These are phyloP conservation scores for Alternaria solani DNA, from an alignment of 2,329 filamentous ascomycete genomes.

Conservation along the genomic window DNA sequence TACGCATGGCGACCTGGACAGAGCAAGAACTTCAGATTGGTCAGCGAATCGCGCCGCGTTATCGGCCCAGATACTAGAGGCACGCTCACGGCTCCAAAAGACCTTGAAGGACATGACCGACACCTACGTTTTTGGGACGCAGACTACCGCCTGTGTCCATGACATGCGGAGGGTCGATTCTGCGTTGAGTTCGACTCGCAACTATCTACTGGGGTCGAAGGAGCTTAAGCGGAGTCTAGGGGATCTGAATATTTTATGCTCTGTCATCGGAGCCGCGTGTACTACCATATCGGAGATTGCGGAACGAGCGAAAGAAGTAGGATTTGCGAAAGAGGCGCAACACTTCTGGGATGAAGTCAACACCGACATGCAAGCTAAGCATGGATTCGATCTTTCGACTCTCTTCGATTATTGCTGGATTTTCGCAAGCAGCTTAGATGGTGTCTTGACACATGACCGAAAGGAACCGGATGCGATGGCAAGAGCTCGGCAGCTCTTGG, in stretches of 20 bases:
- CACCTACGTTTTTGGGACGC: slow-evolving; percentile 18
- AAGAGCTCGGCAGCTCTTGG: slow-evolving; percentile 29
- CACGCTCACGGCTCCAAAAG: slow-evolving; percentile 28
- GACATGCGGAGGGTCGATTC: slow-evolving; percentile 25
- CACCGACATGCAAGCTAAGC: slow-evolving; percentile 24
- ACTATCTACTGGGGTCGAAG: slow-evolving; percentile 18
- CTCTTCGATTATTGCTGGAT: slow-evolving; percentile 33
- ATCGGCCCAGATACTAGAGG: slow-evolving; percentile 26
- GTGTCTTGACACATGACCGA: slow-evolving; percentile 23
- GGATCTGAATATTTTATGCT: slow-evolving; percentile 38
- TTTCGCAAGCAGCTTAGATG: slow-evolving; percentile 33
- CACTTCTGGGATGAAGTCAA: slow-evolving; percentile 40
- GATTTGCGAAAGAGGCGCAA: slow-evolving; percentile 3
- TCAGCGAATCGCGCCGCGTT: slow-evolving; percentile 21
- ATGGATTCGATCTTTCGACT: slow-evolving; percentile 25
- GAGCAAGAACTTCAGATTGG: slow-evolving; percentile 17
- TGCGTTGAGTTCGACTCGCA: slow-evolving; percentile 25
- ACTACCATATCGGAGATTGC: slow-evolving; percentile 32
- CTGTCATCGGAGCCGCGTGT: slow-evolving; percentile 33
- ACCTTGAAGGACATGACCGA: slow-evolving; percentile 24
- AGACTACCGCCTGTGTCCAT: neutral
- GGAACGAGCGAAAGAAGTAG: slow-evolving; percentile 28
- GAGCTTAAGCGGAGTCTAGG: slow-evolving; percentile 12
- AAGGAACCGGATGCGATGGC: slow-evolving; percentile 25
- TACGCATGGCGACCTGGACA: slow-evolving; percentile 41